Evolutionary conservation across 83 land plant genomes (phyloP), one percentile per base, ranked within the genome.

Genomic region (Diphasiastrum complanatum): DNA sequence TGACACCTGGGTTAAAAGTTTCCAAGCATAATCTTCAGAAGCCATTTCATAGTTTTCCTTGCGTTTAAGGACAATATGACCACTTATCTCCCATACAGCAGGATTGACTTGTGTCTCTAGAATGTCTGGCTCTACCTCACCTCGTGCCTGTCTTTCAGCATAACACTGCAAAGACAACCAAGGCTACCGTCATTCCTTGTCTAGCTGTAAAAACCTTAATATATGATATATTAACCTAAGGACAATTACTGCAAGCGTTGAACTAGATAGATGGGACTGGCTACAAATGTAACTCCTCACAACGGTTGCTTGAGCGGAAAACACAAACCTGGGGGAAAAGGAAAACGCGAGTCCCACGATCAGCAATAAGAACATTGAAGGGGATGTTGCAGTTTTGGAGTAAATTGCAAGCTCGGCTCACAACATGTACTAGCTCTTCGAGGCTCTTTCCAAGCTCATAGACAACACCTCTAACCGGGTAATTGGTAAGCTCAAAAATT

Each of bases 401-500:
- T 43, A 74, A 75, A 45, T 78, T 73, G 81, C 95, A 92, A 29
- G 80, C 53, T 18, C 48, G 69, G 5, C 85, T 72, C 26, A 92
- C 91, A 5, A 63, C 68, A 37, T 75, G 54, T 0, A 91, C 75
- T 10, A 87, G 63, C 30, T 79, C 78, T 22, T 81, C 40, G 26
- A 92, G 43, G 8, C 63, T 65, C 26, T 69, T 61, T 26, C 85
- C 87, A 33, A 85, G 75, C 51, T 88, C 91, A 53, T 75, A 92
- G 27, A 88, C 91, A 29, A 92, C 74, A n/a, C 91, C 95, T 59
- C 85, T 76, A 26, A 88, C 95, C 6, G 95, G 91, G 72, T 81
- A 92, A 33, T 83, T 49, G 37, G 65, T 30, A 27, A 92, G 76
- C 64, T 80, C 58, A 23, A 55, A 81, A 6, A 92, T 76, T 50